Evolutionary conservation across 164 flowering plant genomes (phyloP), one percentile per base, ranked within the genome.

Genomic region (Warburgia ugandensis): DNA sequence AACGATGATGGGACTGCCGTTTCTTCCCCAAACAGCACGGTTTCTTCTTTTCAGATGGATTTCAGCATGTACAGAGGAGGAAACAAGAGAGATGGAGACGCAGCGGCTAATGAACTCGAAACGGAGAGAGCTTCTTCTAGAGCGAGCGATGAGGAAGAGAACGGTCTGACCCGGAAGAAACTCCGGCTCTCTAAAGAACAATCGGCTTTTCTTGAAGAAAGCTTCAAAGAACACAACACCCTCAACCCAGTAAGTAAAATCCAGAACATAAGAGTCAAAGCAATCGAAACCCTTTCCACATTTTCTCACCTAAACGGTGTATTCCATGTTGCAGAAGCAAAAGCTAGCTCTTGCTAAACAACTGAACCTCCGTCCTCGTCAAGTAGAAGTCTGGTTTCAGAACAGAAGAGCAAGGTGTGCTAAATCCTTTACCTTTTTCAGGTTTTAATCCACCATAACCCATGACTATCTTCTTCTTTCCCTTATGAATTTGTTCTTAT

Each of bases 201-300:
- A 28, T 83, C 97, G n/a, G 97, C 94, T 52, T 83, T 76, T 66
- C 87, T 89, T 14, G 97, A 89, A 65, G 94, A 89, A 46, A 83
- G 86, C 62, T 89, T 89, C 80, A 89, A 83, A 65, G 94, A 89
- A 58, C 94, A 89, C 66, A 77, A 66, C 45, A 89, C 97, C 32
- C 92, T 89, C 67, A 89, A 85, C 61, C 97, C 97, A 1, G 97
- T 89, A 70, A 74, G 87, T 64, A 28, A 5, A 5, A 22, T 9
- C 32, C 29, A 22, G 19, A 14, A 16, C 2, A 25, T 32, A 2
- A 6, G 5, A 47, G 5, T 29, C 7, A 21, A 42, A 36, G 25
- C 25, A 17, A 64, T 1, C 16, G 22, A 30, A n/a, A 32, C 16
- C 14, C 1, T n/a, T n/a, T n/a, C n/a, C n/a, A n/a, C n/a, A n/a